Conservation (phyloP, 177 flowering plant genomes). For the Vitis hybrid region DNA sequence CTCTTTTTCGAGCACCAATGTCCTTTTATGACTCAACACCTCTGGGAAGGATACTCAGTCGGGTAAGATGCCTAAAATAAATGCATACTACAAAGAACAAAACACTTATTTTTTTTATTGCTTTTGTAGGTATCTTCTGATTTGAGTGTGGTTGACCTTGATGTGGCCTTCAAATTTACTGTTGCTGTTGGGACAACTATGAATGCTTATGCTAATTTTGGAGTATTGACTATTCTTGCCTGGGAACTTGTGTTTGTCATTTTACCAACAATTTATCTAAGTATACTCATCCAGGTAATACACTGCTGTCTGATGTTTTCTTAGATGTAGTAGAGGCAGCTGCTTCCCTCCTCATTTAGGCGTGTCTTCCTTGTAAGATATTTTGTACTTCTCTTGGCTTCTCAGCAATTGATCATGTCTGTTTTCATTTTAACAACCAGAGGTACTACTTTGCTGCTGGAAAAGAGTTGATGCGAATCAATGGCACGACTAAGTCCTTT, state of each 20-base stretch:
- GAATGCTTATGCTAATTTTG: slow-evolving; percentile 29
- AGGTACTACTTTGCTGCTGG: slow-evolving; percentile 53
- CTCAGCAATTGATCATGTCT: not conserved
- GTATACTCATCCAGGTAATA: slow-evolving; percentile 44
- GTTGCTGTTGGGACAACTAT: slow-evolving; percentile 30
- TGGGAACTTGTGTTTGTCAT: slow-evolving; percentile 54
- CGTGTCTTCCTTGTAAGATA: not conserved
- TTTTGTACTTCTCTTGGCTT: not conserved
- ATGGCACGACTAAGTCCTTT: slow-evolving; percentile 57
- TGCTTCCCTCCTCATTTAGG: not conserved
- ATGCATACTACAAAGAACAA: not conserved
- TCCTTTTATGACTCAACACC: slow-evolving; percentile 42
- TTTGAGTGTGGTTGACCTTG: slow-evolving; percentile 53
- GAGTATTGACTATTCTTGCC: slow-evolving; percentile 41
- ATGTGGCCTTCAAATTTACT: slow-evolving; percentile 33
- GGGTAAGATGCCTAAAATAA: slow-evolving; percentile 41
- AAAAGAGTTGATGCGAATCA: slow-evolving; percentile 56
- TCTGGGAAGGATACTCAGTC: slow-evolving; percentile 36
- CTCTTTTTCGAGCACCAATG: slow-evolving; percentile 44
- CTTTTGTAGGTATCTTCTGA: slow-evolving; percentile 38
- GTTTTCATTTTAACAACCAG: slow-evolving; percentile 22
- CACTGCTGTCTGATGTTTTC: not conserved
- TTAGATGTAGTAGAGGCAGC: not conserved
- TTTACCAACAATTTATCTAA: slow-evolving; percentile 41
- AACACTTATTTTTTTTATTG: not conserved